These are phyloP conservation scores for Chernovozyma sophiae-reginae DNA, from an alignment of 1,139 yeast genomes.

Conservation along the genomic window DNA sequence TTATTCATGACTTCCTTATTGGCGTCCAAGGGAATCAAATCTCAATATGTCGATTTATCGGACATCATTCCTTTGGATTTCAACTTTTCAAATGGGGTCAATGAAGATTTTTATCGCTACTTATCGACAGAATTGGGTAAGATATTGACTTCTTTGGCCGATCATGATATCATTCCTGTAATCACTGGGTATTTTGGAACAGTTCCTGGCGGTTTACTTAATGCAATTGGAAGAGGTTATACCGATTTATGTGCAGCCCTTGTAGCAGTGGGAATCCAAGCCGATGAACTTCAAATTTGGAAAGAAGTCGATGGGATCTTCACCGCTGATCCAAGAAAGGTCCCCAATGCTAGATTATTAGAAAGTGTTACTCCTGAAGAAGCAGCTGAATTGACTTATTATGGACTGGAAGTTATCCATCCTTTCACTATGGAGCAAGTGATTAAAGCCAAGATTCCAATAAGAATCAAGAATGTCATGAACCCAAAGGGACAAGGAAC, in stretches of 20 bases:
- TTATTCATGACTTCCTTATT: slow-evolving; percentile 80
- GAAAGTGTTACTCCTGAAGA: slow-evolving; percentile 95
- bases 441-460: slow-evolving; percentile 91
- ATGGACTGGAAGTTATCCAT: slow-evolving; percentile 96
- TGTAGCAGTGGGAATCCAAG: slow-evolving; percentile 86
- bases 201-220: slow-evolving; percentile 89
- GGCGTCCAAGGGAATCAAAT: slow-evolving; percentile 73
- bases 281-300: slow-evolving; percentile 96
- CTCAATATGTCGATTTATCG: slow-evolving; percentile 77
- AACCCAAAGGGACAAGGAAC: slow-evolving; percentile 92
- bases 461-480: slow-evolving; percentile 91
- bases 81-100: slow-evolving; percentile 53
- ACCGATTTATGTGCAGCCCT: slow-evolving; percentile 97
- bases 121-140: slow-evolving; percentile 60
- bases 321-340: slow-evolving; percentile 97
- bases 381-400: slow-evolving; percentile 95
- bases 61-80: slow-evolving; percentile 61
- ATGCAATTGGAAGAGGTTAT: slow-evolving; percentile 94
- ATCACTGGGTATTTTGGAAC: slow-evolving; percentile 93
- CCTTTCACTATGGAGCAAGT: slow-evolving; percentile 99
- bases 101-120: slow-evolving; percentile 62
- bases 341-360: slow-evolving; percentile 79
- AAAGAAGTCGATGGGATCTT: slow-evolving; percentile 98
- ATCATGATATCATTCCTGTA: slow-evolving; percentile 67
- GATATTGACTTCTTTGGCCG: slow-evolving; percentile 37